phyloP scores from a whole-genome alignment of 2,329 filamentous ascomycete species.

The Trichothecium sympodiale region DNA sequence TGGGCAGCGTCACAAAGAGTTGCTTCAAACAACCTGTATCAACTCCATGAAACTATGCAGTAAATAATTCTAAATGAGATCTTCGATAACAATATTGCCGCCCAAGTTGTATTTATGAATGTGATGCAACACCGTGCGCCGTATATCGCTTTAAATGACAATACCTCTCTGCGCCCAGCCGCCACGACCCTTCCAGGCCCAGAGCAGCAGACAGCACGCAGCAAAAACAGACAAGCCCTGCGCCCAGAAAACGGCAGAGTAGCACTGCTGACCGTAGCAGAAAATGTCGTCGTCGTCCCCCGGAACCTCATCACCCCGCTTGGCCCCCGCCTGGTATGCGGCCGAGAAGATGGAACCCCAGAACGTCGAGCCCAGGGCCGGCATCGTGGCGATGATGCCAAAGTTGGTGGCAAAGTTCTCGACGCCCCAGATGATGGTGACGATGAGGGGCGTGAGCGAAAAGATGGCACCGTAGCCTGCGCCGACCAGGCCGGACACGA shows the following conservation, averaged over 20 bases:
- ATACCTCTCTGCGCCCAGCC: conserved; percentile 72
- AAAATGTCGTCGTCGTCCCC: conserved; percentile 39
- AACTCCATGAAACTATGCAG: no score
- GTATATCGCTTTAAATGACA: conserved; percentile 34
- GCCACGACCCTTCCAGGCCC: conserved; percentile 69
- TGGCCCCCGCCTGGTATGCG: conserved; percentile 61
- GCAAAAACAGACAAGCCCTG: conserved; percentile 72
- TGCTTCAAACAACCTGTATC: no score
- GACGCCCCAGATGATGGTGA: conserved; percentile 96
- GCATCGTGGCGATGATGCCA: conserved; percentile 88
- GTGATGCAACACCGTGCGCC: no score
- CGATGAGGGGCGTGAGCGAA: conserved; percentile 78
- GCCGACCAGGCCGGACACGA: conserved; percentile 75
- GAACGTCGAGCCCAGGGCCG: conserved; percentile 74
- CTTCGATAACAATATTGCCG: no score
- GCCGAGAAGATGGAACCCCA: conserved; percentile 86
- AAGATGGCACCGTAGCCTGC: conserved; percentile 91
- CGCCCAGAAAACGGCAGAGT: conserved; percentile 73
- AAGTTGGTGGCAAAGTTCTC: conserved; percentile 99
- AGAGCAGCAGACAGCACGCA: conserved; percentile 59
- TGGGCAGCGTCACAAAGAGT: no score
- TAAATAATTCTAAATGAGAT: no score
- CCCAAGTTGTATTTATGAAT: no score
- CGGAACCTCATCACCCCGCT: conserved; percentile 19
- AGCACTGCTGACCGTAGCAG: conserved; percentile 76